phyloP scores from a whole-genome alignment of 2,329 filamentous ascomycete genomes.

The Neonectria faginata region DNA sequence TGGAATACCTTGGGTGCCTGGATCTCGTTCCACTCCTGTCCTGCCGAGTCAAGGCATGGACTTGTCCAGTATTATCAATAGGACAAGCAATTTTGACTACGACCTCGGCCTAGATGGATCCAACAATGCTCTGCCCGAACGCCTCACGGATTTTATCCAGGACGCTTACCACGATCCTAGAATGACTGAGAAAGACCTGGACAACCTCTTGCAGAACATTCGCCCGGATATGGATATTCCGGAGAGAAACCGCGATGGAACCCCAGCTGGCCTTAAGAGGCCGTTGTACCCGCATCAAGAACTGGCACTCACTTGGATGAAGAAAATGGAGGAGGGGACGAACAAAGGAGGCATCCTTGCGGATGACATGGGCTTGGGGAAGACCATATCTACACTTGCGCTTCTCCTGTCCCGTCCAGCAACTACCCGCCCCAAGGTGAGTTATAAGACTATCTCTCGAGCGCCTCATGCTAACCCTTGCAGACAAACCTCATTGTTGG shows the following conservation, averaged over 20 bases:
- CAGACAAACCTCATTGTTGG: constrained; percentile 87
- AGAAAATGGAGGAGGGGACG: constrained; percentile 79
- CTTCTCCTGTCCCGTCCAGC: constrained; percentile 79
- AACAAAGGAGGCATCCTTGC: constrained; percentile 91
- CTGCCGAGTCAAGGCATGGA: constrained; percentile 17
- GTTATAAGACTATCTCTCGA: not conserved
- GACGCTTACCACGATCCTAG: constrained; percentile 53
- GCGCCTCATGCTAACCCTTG: constrained; percentile 44
- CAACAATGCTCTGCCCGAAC: constrained; percentile 52
- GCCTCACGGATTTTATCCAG: constrained; percentile 50
- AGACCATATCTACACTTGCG: constrained; percentile 86
- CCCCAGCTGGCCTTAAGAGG: constrained; percentile 75
- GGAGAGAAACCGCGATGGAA: constrained; percentile 72
- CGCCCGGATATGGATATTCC: constrained; percentile 76
- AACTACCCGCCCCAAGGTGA: constrained; percentile 52
- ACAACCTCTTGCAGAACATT: constrained; percentile 78
- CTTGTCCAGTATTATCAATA: constrained; percentile 53
- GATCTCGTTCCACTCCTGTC: constrained; percentile 15
- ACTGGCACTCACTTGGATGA: constrained; percentile 85
- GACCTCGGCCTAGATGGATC: constrained; percentile 49
- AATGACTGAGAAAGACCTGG: constrained; percentile 71
- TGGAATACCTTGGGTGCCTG: not conserved
- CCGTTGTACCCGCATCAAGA: constrained; percentile 85
- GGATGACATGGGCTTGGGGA: constrained; percentile 94
- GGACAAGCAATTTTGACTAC: constrained; percentile 54